Evolutionary conservation across 805 yeast genomes (phyloP).

Genomic region (Priceomyces carsonii): DNA sequence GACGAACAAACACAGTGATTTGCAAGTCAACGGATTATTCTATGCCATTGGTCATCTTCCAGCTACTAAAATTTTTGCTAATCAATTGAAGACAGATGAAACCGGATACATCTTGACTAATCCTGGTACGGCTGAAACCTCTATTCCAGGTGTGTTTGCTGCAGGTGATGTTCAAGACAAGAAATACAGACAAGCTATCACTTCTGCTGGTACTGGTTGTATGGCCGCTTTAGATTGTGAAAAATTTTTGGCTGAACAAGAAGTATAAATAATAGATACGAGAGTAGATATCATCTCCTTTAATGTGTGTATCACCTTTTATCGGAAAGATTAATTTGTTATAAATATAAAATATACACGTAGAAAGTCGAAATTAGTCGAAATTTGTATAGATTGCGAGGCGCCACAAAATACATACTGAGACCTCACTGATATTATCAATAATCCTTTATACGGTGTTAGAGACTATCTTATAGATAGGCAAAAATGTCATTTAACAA

Average conservation of each 20-base stretch:
- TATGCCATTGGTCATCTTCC: constrained; percentile 98
- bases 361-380: too few relatives aligned
- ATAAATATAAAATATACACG: neutral
- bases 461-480: too few relatives aligned
- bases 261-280: constrained; percentile 6
- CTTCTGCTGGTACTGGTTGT: constrained; percentile 99
- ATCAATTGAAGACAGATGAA: constrained; percentile 81
- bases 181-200: constrained; percentile 96
- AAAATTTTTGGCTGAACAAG: constrained; percentile 67
- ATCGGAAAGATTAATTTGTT: neutral
- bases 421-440: too few relatives aligned
- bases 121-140: constrained; percentile 87
- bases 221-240: constrained; percentile 98
- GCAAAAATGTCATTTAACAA: constrained; percentile 32
- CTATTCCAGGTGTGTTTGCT: constrained; percentile 90
- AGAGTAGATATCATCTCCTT: neutral
- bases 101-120: constrained; percentile 85
- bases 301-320: too few relatives aligned
- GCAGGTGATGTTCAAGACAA: constrained; percentile 99
- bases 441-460: too few relatives aligned
- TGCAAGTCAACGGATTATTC: constrained; percentile 87
- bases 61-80: constrained; percentile 79
- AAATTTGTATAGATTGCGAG: too few relatives aligned
- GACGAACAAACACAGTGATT: constrained; percentile 66
- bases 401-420: too few relatives aligned